A percentile compares a stretch with the other conserved stretches of the same genome.
These are phyloP conservation scores for Sporothrix dimorphospora DNA, from an alignment of 2,329 filamentous ascomycete species.

Conservation along the genomic window DNA sequence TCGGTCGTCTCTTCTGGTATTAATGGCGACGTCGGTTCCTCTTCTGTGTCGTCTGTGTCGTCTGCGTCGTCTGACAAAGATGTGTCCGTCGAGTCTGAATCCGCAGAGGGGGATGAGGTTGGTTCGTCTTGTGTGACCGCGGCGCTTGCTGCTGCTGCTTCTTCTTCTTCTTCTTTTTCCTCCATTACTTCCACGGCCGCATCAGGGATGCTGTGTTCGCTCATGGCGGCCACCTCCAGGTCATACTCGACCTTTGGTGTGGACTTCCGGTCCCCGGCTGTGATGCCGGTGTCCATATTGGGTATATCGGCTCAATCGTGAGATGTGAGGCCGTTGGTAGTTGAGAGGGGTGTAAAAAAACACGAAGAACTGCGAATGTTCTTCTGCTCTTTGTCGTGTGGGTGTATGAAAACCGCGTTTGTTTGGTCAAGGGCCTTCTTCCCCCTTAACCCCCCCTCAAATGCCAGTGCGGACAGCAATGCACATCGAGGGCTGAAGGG, in stretches of 20 bases:
- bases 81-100: constrained; percentile 23
- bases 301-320: constrained; percentile 1
- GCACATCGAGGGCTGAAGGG: constrained; percentile 28
- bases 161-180: background rate
- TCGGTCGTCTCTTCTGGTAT: background rate
- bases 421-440: background rate
- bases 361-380: background rate
- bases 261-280: background rate
- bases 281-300: background rate
- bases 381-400: background rate
- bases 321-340: background rate
- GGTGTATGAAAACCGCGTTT: background rate
- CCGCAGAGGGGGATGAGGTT: background rate
- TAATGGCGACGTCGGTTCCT: constrained; percentile 2
- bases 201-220: background rate
- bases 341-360: background rate
- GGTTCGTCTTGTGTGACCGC: background rate
- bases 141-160: background rate
- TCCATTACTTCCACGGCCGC: background rate
- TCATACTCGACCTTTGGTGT: background rate
- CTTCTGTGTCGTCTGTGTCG: background rate
- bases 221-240: background rate
- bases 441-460: constrained; percentile 29
- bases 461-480: constrained; percentile 23
- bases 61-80: constrained; percentile 22